A percentile compares a stretch with the other conserved stretches of the same genome.
Evolutionary conservation across 495 filamentous ascomycete genomes (phyloP).

Genomic region (Neurospora sp.): DNA sequence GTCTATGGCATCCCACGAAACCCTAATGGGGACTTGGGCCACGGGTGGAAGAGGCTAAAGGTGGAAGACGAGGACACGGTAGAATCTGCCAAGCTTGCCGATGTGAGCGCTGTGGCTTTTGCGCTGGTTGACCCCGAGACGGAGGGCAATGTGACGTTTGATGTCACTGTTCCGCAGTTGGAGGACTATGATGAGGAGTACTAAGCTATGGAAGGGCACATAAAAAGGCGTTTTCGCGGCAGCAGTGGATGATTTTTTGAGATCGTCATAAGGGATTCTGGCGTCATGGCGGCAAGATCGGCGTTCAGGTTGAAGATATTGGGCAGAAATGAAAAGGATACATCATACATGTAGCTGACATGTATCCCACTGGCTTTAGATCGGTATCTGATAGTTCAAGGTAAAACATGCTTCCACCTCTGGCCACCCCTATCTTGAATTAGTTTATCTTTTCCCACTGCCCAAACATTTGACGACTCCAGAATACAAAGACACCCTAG

Average conservation of each 20-base stretch:
- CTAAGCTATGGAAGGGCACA: neutral
- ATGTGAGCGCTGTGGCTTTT: conserved; percentile 62
- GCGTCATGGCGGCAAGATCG: neutral
- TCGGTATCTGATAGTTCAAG: neutral
- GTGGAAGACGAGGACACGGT: conserved; percentile 26
- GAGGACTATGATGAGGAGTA: conserved; percentile 28
- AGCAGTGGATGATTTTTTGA: neutral
- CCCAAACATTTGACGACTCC: neutral
- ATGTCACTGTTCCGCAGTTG: conserved; percentile 51
- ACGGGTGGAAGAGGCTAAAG: conserved; percentile 32
- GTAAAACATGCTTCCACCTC: neutral
- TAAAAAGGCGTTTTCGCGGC: neutral
- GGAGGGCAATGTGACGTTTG: conserved; percentile 47
- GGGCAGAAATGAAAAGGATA: neutral
- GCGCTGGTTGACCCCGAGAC: conserved; percentile 42
- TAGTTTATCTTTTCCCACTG: neutral
- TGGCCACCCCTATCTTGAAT: neutral
- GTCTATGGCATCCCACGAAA: conserved; percentile 28
- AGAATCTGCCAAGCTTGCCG: conserved; percentile 31
- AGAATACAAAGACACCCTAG: neutral
- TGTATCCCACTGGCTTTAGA: neutral
- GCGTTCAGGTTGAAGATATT: neutral
- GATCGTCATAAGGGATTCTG: neutral
- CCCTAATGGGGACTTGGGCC: conserved; percentile 16
- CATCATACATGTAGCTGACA: neutral